A percentile compares a stretch with the other conserved stretches of the same genome.
phyloP scores from a whole-genome alignment of 148 eudicot genomes.

The Rhododendron ovatum region DNA sequence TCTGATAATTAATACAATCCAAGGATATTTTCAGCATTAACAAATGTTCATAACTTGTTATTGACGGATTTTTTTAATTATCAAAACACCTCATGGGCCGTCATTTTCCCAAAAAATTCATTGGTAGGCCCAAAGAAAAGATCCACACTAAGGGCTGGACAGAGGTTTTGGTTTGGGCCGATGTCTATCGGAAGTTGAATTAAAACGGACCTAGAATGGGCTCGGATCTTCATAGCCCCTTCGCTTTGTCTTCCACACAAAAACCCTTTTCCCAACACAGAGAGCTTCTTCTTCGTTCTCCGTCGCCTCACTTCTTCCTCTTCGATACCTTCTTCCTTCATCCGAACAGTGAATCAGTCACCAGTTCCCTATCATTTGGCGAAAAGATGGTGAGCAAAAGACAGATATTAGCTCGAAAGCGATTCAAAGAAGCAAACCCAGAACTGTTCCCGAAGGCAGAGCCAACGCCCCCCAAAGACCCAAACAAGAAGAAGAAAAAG shows the following conservation, averaged over 20 bases:
- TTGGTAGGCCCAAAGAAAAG: neutral
- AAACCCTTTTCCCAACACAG: neutral
- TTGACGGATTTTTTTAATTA: too few species aligned
- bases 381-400: constrained; percentile 73
- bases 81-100: too few species aligned
- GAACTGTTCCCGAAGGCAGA: constrained; percentile 56
- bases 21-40: too few species aligned
- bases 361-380: neutral
- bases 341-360: neutral
- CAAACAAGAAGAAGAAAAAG: constrained; percentile 45
- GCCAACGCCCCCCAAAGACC: constrained; percentile 68
- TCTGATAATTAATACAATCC: too few species aligned
- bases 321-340: neutral
- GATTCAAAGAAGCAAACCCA: constrained; percentile 33
- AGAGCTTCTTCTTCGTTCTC: neutral
- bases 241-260: neutral
- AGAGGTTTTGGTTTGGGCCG: neutral
- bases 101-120: too few species aligned
- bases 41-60: too few species aligned
- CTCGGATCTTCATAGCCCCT: neutral
- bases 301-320: neutral
- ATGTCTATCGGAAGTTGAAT: neutral
- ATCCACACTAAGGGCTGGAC: neutral
- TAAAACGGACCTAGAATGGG: neutral
- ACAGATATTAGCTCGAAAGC: constrained; percentile 25